phyloP scores from a whole-genome alignment of 2,329 filamentous ascomycete species.

The Sclerotinia spermophila region DNA sequence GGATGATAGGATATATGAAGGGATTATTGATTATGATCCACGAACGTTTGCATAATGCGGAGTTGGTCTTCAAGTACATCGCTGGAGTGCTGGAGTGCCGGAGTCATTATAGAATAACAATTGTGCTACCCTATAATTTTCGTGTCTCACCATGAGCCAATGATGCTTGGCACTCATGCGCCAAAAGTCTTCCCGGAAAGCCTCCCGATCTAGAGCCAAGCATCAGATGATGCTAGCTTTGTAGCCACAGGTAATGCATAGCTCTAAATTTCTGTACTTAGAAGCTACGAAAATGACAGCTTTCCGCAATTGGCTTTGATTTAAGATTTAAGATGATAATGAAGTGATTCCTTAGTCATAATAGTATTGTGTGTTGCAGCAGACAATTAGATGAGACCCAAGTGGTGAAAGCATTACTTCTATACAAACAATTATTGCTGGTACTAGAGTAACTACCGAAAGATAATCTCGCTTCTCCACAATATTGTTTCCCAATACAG shows the following conservation, averaged over 20 bases:
- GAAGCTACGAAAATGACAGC: neutral
- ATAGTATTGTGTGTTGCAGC: neutral
- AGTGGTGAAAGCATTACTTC: neutral
- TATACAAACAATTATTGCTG: neutral
- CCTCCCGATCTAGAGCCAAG: neutral
- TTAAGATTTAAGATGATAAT: neutral
- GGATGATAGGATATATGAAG: neutral
- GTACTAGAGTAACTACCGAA: neutral
- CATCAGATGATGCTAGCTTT: neutral
- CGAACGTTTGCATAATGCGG: neutral
- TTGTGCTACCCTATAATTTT: neutral
- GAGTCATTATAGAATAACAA: neutral
- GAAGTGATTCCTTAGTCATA: neutral
- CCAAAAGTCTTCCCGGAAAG: neutral
- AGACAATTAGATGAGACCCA: neutral
- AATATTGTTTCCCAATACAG: constrained; percentile 3
- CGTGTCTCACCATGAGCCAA: neutral
- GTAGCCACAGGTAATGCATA: too few species aligned
- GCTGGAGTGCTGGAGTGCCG: neutral
- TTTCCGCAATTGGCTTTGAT: neutral
- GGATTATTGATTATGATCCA: neutral
- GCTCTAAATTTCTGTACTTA: neutral
- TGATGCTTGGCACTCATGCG: neutral
- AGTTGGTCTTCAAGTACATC: neutral
- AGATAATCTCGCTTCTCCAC: neutral